These are phyloP conservation scores for Hortiboletus campestris DNA, from an alignment of 768 basidiomycete genomes.

Conservation along the genomic window DNA sequence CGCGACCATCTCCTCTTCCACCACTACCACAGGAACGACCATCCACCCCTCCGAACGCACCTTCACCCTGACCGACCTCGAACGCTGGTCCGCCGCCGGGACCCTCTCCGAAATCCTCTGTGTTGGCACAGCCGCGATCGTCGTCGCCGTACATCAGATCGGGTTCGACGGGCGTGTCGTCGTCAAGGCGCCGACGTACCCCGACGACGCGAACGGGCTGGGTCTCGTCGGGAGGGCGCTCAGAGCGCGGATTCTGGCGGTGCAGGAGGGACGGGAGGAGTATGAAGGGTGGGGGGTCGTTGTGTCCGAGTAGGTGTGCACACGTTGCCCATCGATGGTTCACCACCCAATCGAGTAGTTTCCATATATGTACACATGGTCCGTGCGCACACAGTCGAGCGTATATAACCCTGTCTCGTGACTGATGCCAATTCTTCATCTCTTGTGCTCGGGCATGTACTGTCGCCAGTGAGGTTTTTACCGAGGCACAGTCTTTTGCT, in stretches of 20 bases:
- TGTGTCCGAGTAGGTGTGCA: conserved; percentile 13
- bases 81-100: conserved; percentile 52
- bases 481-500: conserved; percentile 95
- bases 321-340: too few relatives aligned
- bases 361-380: background rate
- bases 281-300: conserved; percentile 70
- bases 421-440: conserved; percentile 35
- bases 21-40: conserved; percentile 13
- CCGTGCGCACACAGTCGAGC: background rate
- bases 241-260: conserved; percentile 68
- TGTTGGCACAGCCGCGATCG: conserved; percentile 80
- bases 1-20: conserved; percentile 1
- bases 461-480: conserved; percentile 94
- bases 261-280: conserved; percentile 66
- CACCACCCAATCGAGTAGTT: too few relatives aligned
- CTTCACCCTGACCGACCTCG: conserved; percentile 63
- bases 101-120: conserved; percentile 80
- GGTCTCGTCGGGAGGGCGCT: conserved; percentile 66
- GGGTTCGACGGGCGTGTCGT: conserved; percentile 70
- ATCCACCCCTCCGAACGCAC: conserved; percentile 53
- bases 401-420: background rate
- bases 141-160: conserved; percentile 68
- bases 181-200: conserved; percentile 58
- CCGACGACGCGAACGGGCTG: conserved; percentile 33
- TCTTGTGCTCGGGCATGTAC: conserved; percentile 96